Percentiles rank a stretch among this genome's conserved stretches.
Conservation (phyloP, 257 asterid genomes). For the Verbascum thapsus region DNA sequence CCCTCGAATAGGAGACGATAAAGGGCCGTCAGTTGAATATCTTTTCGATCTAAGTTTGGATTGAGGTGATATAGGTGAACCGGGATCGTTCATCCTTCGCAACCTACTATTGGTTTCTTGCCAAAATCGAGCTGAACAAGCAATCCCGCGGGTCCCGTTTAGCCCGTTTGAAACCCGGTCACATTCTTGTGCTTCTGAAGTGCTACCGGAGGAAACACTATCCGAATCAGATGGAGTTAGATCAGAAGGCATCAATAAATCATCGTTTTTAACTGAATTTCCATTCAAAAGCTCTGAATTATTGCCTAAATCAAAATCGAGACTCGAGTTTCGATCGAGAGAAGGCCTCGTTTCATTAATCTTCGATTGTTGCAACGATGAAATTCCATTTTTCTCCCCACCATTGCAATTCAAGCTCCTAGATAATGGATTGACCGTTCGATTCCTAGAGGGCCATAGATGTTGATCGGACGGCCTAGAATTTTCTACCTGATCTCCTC, state of each 20-base stretch:
- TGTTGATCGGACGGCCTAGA: conserved; percentile 77
- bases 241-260: conserved; percentile 54
- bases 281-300: conserved; percentile 56
- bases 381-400: conserved; percentile 46
- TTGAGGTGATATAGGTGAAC: conserved; percentile 63
- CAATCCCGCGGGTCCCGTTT: conserved; percentile 64
- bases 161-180: conserved; percentile 39
- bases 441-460: conserved; percentile 80
- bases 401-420: conserved; percentile 67
- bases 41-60: conserved; percentile 64
- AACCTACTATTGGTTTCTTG: conserved; percentile 88
- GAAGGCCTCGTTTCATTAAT: conserved; percentile 78
- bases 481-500: conserved; percentile 71
- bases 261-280: conserved; percentile 45
- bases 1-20: conserved; percentile 69
- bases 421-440: conserved; percentile 53
- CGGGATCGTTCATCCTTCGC: conserved; percentile 90
- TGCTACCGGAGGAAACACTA: conserved; percentile 94
- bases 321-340: conserved; percentile 61
- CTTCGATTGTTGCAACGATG: conserved; percentile 58
- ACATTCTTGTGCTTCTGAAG: conserved; percentile 72
- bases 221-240: conserved; percentile 84
- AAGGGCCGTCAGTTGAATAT: conserved; percentile 54
- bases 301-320: conserved; percentile 67
- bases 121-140: conserved; percentile 85